These are phyloP conservation scores for Amaranthus hypochondriacus DNA, from an alignment of 148 eudicot genomes.

Conservation along the genomic window DNA sequence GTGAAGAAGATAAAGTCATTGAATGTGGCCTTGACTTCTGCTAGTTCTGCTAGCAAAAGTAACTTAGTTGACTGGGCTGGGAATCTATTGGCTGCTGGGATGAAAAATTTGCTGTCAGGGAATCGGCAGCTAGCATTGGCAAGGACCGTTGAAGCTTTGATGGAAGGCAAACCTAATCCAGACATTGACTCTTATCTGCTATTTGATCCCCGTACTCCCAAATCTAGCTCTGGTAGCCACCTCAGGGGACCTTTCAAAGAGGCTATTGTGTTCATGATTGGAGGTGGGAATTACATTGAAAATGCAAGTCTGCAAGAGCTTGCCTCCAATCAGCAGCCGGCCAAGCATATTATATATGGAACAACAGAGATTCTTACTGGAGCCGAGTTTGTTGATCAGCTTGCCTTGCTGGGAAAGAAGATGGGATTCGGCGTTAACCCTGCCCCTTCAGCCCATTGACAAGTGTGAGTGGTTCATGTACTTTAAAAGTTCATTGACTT, in stretches of 20 bases:
- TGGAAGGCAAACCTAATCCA: constrained; percentile 94
- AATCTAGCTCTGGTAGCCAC: constrained; percentile 78
- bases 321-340: constrained; percentile 65
- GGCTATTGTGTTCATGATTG: constrained; percentile 96
- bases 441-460: constrained; percentile 39
- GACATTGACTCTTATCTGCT: constrained; percentile 75
- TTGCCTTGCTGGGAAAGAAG: constrained; percentile 67
- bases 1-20: constrained; percentile 88
- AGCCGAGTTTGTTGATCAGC: constrained; percentile 85
- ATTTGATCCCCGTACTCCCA: constrained; percentile 97
- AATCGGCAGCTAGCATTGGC: constrained; percentile 84
- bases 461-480: neutral
- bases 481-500: neutral
- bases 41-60: constrained; percentile 73
- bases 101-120: constrained; percentile 74
- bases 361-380: constrained; percentile 81
- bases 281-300: constrained; percentile 95
- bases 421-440: constrained; percentile 63
- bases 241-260: constrained; percentile 90
- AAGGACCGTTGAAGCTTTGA: constrained; percentile 87
- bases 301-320: constrained; percentile 89
- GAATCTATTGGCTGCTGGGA: constrained; percentile 91
- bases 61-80: constrained; percentile 96
- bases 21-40: constrained; percentile 78
- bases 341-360: constrained; percentile 70